These are phyloP conservation scores for Yamadazyma philogaea DNA, from an alignment of 805 yeast genomes.

Conservation along the genomic window DNA sequence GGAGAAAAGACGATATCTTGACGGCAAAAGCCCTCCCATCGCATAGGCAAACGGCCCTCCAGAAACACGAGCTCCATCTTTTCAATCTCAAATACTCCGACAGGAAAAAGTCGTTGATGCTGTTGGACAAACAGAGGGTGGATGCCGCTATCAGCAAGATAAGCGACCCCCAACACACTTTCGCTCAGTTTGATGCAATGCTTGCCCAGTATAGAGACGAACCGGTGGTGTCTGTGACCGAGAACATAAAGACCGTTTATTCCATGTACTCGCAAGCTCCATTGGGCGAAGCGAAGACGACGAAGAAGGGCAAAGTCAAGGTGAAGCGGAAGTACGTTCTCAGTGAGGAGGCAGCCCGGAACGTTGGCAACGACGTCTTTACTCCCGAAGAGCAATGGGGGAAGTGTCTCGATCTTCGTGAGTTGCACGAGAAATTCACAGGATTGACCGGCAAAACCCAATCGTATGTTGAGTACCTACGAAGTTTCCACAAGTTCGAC, in stretches of 20 bases:
- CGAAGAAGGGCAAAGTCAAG: slow-evolving; percentile 18
- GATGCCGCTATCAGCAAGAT: slow-evolving; percentile 7
- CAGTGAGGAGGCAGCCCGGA: slow-evolving; percentile 48
- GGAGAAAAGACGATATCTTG: slow-evolving; percentile 14
- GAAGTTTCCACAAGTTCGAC: slow-evolving; percentile 40
- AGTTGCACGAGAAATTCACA: slow-evolving; percentile 49
- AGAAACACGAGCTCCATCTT: slow-evolving; percentile 62
- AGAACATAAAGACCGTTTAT: slow-evolving; percentile 18
- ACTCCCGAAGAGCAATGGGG: slow-evolving; percentile 65
- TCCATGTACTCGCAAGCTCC: slow-evolving; percentile 25
- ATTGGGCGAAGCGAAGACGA: slow-evolving; percentile 14
- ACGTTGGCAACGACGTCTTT: slow-evolving; percentile 51
- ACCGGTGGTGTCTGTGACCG: slow-evolving; percentile 8
- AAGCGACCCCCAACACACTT: slow-evolving; percentile 6
- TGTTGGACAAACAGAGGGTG: slow-evolving; percentile 6
- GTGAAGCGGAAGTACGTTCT: slow-evolving; percentile 38
- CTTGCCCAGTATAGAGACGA: slow-evolving; percentile 6
- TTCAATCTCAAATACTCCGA: slow-evolving; percentile 48
- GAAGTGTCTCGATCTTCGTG: slow-evolving; percentile 54
- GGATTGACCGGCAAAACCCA: slow-evolving; percentile 25
- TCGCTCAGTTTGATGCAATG: slow-evolving; percentile 10
- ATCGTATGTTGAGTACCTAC: slow-evolving; percentile 52
- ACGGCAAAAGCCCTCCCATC: slow-evolving; percentile 35
- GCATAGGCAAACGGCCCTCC: slow-evolving; percentile 50
- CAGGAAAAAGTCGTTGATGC: slow-evolving; percentile 10